A percentile compares a stretch with the other conserved stretches of the same genome.
Evolutionary conservation across 2,329 filamentous ascomycete genomes (phyloP).

Genomic region (Domatiomyces globalis): DNA sequence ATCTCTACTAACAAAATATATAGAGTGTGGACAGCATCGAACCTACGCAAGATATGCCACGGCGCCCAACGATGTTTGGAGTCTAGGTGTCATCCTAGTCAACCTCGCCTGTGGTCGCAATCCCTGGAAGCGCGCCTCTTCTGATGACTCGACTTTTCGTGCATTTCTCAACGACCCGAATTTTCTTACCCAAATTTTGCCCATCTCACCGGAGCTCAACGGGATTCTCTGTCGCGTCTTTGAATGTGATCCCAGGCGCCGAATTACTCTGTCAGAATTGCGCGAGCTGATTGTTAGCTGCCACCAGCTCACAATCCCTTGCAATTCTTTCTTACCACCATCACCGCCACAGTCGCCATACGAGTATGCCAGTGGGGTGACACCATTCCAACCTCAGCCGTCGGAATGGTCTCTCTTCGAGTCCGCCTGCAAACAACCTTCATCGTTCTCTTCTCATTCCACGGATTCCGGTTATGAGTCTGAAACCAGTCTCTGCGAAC

Average conservation of each 20-base stretch:
- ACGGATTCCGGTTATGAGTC: conserved; percentile 19
- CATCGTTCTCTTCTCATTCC: conserved; percentile 17
- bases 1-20: conserved; percentile 17
- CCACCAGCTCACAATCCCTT: conserved; percentile 48
- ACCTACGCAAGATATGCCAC: conserved; percentile 69
- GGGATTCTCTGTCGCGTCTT: conserved; percentile 78
- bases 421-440: conserved; percentile 16
- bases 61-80: conserved; percentile 94
- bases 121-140: conserved; percentile 92
- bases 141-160: conserved; percentile 87
- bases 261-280: conserved; percentile 70
- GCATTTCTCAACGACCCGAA: conserved; percentile 72
- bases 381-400: conserved; percentile 10
- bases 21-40: conserved; percentile 77
- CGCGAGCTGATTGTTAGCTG: conserved; percentile 63
- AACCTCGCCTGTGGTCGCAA: conserved; percentile 97
- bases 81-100: conserved; percentile 91
- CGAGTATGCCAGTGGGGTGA: conserved; percentile 23
- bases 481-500: conserved; percentile 11
- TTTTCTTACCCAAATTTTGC: conserved; percentile 86
- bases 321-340: conserved; percentile 26
- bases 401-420: conserved; percentile 17
- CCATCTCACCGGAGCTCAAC: conserved; percentile 79
- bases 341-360: conserved; percentile 23
- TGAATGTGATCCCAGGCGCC: conserved; percentile 64